A percentile compares a stretch with the other conserved stretches of the same genome.
phyloP scores from a whole-genome alignment of 2,329 filamentous ascomycete genomes.

The Clonostachys byssicola region DNA sequence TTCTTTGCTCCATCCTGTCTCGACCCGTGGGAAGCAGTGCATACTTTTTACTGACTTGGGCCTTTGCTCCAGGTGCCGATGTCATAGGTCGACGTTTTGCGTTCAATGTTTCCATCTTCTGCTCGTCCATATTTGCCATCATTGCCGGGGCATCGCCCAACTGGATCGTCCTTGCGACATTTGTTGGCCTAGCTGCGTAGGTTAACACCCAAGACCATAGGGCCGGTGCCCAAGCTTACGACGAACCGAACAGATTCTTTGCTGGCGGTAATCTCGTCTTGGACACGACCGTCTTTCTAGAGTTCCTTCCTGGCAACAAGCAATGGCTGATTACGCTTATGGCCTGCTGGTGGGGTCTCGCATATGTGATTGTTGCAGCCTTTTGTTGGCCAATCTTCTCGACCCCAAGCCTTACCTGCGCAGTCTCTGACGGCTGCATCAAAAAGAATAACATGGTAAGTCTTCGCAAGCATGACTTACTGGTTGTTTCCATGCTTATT shows the following conservation, averaged over 20 bases:
- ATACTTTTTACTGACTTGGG: no score
- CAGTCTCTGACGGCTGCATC: no score
- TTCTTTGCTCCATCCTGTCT: no score
- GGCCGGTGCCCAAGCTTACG: no score
- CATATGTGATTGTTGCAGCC: no score
- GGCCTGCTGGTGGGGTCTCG: conserved; percentile 24
- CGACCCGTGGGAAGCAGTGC: no score
- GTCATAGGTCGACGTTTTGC: conserved; percentile 61
- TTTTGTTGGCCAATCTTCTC: no score
- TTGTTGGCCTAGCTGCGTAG: conserved; percentile 43
- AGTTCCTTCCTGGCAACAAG: conserved; percentile 41
- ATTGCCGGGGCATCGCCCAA: conserved; percentile 56
- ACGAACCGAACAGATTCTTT: conserved; percentile 40
- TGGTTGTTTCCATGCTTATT: no score
- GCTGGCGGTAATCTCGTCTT: conserved; percentile 61
- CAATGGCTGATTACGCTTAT: conserved; percentile 66
- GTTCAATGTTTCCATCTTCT: conserved; percentile 58
- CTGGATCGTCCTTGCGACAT: conserved; percentile 57
- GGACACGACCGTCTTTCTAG: conserved; percentile 48
- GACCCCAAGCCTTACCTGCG: no score
- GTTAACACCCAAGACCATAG: no score
- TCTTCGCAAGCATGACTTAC: no score
- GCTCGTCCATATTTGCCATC: conserved; percentile 54
- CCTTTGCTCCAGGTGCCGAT: conserved; percentile 44
- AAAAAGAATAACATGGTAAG: conserved; percentile 11